Evolutionary conservation across 495 filamentous ascomycete species (phyloP).

Genomic region (Xylaria longipes): DNA sequence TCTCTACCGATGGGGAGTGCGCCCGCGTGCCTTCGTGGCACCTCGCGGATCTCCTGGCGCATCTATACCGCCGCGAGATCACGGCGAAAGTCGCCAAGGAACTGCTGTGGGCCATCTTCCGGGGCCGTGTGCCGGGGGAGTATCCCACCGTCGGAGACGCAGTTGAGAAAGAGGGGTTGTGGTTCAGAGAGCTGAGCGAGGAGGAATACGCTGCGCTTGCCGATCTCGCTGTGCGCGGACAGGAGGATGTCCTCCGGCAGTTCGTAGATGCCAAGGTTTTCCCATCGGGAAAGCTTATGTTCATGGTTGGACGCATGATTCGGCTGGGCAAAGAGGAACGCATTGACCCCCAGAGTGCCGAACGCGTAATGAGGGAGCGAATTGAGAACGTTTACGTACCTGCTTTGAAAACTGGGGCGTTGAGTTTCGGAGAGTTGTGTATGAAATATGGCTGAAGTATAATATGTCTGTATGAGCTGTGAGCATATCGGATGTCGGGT

Average conservation of each 20-base stretch:
- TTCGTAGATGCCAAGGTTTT: constrained; percentile 69
- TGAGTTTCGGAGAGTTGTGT: background rate
- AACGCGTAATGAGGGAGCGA: constrained; percentile 65
- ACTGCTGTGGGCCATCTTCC: constrained; percentile 66
- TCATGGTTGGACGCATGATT: constrained; percentile 93
- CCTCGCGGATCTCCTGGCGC: constrained; percentile 70
- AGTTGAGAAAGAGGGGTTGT: constrained; percentile 70
- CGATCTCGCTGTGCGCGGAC: constrained; percentile 51
- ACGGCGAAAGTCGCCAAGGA: constrained; percentile 79
- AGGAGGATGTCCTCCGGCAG: constrained; percentile 69
- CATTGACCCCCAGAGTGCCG: constrained; percentile 77
- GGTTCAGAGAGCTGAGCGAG: constrained; percentile 65
- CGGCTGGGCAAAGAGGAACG: constrained; percentile 73
- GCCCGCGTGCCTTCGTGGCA: constrained; percentile 62
- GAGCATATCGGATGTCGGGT: background rate
- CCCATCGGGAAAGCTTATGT: constrained; percentile 76
- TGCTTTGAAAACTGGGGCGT: constrained; percentile 20
- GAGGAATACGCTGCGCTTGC: constrained; percentile 67
- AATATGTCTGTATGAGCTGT: background rate
- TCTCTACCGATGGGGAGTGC: constrained; percentile 48
- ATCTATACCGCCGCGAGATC: constrained; percentile 69
- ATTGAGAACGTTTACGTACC: constrained; percentile 47
- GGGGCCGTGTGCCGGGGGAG: constrained; percentile 48
- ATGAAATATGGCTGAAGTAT: background rate
- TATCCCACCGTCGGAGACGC: constrained; percentile 61